Percentiles rank a stretch among this genome's conserved stretches.
Conservation (phyloP, 148 eudicot species). For the Amaranthus palmeri region DNA sequence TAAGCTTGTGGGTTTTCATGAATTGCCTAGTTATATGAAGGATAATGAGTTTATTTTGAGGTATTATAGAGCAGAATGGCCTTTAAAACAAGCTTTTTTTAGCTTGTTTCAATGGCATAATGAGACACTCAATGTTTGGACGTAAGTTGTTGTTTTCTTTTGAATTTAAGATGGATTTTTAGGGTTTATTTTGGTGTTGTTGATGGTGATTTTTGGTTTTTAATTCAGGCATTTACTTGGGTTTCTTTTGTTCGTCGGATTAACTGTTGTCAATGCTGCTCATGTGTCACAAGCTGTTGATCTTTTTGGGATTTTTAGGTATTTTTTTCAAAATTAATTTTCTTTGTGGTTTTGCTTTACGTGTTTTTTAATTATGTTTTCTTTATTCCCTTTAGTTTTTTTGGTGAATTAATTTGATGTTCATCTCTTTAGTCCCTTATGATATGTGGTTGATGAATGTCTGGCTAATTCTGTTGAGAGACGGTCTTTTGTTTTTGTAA, state of each 20-base stretch:
- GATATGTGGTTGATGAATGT: no score
- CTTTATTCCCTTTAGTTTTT: background rate
- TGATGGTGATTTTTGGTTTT: background rate
- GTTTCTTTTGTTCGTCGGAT: constrained; percentile 64
- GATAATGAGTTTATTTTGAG: constrained; percentile 81
- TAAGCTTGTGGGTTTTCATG: constrained; percentile 42
- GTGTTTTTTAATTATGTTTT: background rate
- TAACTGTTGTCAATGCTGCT: constrained; percentile 51
- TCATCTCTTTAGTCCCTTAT: no score
- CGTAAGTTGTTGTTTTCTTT: constrained; percentile 41
- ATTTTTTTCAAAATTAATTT: constrained; percentile 1
- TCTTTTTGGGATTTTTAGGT: constrained; percentile 70
- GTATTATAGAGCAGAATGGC: constrained; percentile 83
- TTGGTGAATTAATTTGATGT: no score
- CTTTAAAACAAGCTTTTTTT: constrained; percentile 64
- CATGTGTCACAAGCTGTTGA: constrained; percentile 63
- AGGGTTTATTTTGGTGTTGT: background rate
- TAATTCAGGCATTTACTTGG: constrained; percentile 72
- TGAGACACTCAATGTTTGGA: constrained; percentile 94
- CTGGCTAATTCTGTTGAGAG: no score
- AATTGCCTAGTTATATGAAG: constrained; percentile 88
- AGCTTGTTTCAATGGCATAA: constrained; percentile 94
- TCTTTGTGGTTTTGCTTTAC: no score
- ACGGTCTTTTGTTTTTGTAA: no score
- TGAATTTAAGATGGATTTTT: background rate